Conservation (phyloP, 345 rosid genomes). For the Hypericum perforatum region DNA sequence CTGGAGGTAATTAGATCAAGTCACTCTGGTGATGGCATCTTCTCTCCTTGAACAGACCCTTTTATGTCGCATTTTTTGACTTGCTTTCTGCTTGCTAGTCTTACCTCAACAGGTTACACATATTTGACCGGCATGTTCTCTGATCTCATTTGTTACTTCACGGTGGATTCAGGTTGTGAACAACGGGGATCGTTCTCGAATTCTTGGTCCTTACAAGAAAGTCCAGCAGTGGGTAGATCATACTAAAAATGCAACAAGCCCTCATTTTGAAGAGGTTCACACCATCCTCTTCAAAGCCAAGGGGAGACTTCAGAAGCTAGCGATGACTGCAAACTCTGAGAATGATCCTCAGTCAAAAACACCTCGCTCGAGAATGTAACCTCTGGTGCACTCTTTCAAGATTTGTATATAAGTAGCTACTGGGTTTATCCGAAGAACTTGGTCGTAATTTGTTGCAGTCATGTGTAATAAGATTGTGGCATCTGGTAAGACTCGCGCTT, state of each 20-base stretch:
- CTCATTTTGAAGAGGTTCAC: slow-evolving; percentile 74
- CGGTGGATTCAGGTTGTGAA: slow-evolving; percentile 48
- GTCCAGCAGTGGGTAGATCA: slow-evolving; percentile 66
- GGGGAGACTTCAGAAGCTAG: slow-evolving; percentile 26
- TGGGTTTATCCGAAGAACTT: too few relatives aligned
- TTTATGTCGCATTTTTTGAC: too few relatives aligned
- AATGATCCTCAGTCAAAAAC: slow-evolving; percentile 17
- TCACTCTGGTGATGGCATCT: too few relatives aligned
- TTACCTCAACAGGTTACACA: too few relatives aligned
- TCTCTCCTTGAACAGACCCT: too few relatives aligned
- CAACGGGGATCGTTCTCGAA: slow-evolving; percentile 41
- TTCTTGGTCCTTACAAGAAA: slow-evolving; percentile 54
- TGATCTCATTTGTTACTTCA: slow-evolving; percentile 1
- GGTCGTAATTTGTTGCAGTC: too few relatives aligned
- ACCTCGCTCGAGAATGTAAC: slow-evolving; percentile 11
- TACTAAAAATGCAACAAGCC: slow-evolving; percentile 53
- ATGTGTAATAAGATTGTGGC: too few relatives aligned
- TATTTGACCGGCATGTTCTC: neutral
- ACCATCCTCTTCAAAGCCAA: slow-evolving; percentile 36
- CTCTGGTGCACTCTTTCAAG: neutral
- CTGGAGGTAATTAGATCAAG: slow-evolving; percentile 40
- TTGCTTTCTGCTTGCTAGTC: too few relatives aligned
- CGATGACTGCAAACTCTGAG: slow-evolving; percentile 10
- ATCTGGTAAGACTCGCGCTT: too few relatives aligned
- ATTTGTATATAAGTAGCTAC: neutral